Base-by-base conservation (phyloP, 2,329 filamentous ascomycete genomes). In the Alternaria viburni region DNA sequence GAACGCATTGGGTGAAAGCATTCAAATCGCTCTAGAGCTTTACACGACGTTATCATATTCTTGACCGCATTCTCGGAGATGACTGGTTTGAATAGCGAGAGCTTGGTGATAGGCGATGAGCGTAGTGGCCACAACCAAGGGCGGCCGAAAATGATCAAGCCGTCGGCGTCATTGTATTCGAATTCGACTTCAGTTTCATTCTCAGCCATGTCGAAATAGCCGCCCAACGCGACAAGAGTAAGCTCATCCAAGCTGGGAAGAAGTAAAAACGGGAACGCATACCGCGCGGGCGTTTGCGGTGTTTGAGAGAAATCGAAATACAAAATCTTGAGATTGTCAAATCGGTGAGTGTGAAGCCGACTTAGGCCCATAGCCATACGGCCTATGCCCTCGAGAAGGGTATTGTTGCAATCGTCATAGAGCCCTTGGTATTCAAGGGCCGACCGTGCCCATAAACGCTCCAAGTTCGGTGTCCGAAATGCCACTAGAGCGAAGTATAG, bases 41-140 rank as follows among this genome's bases (percentile, higher is more conserved):
- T 41, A 0, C 36, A 41, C n/a, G 36, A 0, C 0, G 1, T 0
- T 41, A 41, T 41, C n/a, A 41, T 41, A 0, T 17, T 10, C 1
- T 17, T 17, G 36, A 17, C 36, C 15, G 3, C 0, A 1, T 3
- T 6, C 36, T 41, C 36, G 3, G 36, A 41, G 4, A 41, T 0
- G 0, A 17, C 4, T 17, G 36, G n/a, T 17, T 17, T 41, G n/a
- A 41, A 17, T 3, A 41, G 36, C 36, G 36, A 41, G 15, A 41
- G 36, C 36, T 41, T 41, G 36, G 36, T 41, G 9, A 41, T 41
- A 6, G 36, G 5, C 8, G 15, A 41, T 17, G 32, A 41, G 8
- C 4, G 32, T 9, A 10, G 0, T 10, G 32, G 36, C 36, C 36
- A 41, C 36, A 2, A 10, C 36, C 36, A 41, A 9, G 7, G 7